Conservation (phyloP, 1,284 basidiomycete species). For the Heterobasidion parviporum region DNA sequence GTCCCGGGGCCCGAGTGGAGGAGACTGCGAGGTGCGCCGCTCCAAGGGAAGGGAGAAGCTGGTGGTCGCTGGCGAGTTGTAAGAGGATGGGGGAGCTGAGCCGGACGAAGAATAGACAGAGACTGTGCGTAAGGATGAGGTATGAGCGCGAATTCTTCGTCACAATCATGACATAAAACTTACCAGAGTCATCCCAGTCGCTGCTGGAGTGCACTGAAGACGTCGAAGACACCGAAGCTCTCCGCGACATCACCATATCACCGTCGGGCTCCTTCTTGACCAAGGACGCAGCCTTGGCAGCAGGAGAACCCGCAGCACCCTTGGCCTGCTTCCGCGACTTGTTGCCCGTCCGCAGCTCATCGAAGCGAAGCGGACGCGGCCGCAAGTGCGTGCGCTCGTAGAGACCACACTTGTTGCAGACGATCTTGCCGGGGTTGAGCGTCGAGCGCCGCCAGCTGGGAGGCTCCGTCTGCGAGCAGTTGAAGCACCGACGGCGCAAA, state of each 20-base stretch:
- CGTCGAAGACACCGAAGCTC: conserved; percentile 53
- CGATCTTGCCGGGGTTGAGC: conserved; percentile 81
- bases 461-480: conserved; percentile 82
- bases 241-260: conserved; percentile 32
- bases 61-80: conserved; percentile 49
- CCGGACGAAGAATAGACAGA: conserved; percentile 53
- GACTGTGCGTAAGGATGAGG: conserved; percentile 27
- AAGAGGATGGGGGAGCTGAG: conserved; percentile 56
- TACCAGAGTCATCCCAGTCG: conserved; percentile 72
- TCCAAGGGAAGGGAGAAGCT: conserved; percentile 53
- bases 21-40: conserved; percentile 41
- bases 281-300: conserved; percentile 26
- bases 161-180: conserved; percentile 20
- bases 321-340: conserved; percentile 63
- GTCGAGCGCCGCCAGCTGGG: conserved; percentile 79
- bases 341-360: conserved; percentile 74
- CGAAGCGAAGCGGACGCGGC: conserved; percentile 72
- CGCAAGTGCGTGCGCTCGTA: conserved; percentile 81
- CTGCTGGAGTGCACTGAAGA: conserved; percentile 46
- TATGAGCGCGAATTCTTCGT: conserved; percentile 3
- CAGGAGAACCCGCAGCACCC: conserved; percentile 29
- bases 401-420: conserved; percentile 83
- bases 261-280: conserved; percentile 67
- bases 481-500: conserved; percentile 75
- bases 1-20: conserved; percentile 36